Percentiles rank a stretch among this genome's conserved stretches.
These are phyloP conservation scores for Kockovaella imperatae DNA, from an alignment of 768 basidiomycete genomes.

Conservation along the genomic window DNA sequence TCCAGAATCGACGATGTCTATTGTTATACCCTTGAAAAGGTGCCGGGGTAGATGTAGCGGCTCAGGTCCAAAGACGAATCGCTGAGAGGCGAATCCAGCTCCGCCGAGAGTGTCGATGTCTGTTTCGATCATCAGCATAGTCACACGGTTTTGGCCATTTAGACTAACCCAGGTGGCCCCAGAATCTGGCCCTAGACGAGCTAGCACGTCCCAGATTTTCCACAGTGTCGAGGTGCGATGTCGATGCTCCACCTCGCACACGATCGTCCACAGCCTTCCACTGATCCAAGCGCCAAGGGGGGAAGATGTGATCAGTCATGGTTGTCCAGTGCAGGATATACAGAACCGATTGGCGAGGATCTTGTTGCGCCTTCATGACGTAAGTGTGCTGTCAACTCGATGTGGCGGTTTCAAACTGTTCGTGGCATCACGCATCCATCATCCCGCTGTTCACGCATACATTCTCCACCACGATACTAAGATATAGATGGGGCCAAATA, in stretches of 20 bases:
- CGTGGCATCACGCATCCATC: too few species aligned
- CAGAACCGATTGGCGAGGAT: too few species aligned
- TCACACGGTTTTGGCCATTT: neutral
- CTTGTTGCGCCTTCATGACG: too few species aligned
- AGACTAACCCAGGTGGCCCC: slow-evolving; percentile 39
- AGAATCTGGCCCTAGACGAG: slow-evolving; percentile 31
- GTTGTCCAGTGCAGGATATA: too few species aligned
- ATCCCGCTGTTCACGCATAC: too few species aligned
- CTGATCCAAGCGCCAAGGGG: slow-evolving; percentile 33
- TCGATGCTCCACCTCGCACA: slow-evolving; percentile 44
- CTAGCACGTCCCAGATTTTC: neutral
- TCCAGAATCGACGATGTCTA: slow-evolving; percentile 6
- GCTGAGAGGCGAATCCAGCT: slow-evolving; percentile 47
- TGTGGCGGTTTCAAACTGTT: too few species aligned
- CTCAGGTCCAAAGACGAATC: slow-evolving; percentile 34
- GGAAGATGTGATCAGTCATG: too few species aligned
- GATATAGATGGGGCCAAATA: too few species aligned
- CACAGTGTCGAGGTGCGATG: slow-evolving; percentile 34
- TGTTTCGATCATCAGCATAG: slow-evolving; percentile 4
- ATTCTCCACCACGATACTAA: too few species aligned
- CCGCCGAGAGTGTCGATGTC: slow-evolving; percentile 46
- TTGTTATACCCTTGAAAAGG: slow-evolving; percentile 16
- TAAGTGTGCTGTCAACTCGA: too few species aligned
- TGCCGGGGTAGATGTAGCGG: slow-evolving; percentile 27
- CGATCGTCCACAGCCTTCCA: slow-evolving; percentile 46